phyloP scores from a whole-genome alignment of 2,329 filamentous ascomycete genomes.

The Phyllosticta ampelicida region DNA sequence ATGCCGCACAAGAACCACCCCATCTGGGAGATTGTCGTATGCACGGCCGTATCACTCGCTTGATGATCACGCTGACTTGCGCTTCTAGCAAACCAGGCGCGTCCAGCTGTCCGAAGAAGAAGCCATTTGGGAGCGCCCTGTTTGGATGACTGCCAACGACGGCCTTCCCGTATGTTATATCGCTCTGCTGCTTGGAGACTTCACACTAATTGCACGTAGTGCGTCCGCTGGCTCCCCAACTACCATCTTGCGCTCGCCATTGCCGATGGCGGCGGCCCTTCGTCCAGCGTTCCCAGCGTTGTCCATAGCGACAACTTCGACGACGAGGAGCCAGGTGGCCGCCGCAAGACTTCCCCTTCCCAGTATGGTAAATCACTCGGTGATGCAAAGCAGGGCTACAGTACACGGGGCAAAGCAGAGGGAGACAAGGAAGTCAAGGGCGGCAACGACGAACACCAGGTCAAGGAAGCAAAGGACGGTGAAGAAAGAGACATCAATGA shows the following conservation, averaged over 20 bases:
- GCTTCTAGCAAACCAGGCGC: neutral
- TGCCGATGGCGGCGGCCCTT: neutral
- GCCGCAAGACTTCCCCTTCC: neutral
- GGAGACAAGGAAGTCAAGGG: neutral
- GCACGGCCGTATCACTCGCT: neutral
- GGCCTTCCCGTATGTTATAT: neutral
- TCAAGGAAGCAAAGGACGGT: too few relatives aligned
- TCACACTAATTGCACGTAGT: neutral
- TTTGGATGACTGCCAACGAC: neutral
- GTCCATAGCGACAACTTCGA: neutral
- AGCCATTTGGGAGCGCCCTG: neutral
- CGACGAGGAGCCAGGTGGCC: neutral
- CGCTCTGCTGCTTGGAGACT: neutral
- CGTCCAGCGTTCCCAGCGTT: neutral
- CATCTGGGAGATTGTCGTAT: neutral
- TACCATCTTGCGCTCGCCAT: neutral
- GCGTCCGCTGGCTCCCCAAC: neutral
- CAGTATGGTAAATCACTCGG: neutral
- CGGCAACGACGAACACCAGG: too few relatives aligned
- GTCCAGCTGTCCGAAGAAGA: neutral
- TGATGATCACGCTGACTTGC: neutral
- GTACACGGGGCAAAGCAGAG: neutral
- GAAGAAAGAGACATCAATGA: too few relatives aligned
- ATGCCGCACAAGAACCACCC: neutral
- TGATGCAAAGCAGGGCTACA: neutral